Evolutionary conservation across 2,329 filamentous ascomycete species (phyloP).

Genomic region (Penicillium sp.): DNA sequence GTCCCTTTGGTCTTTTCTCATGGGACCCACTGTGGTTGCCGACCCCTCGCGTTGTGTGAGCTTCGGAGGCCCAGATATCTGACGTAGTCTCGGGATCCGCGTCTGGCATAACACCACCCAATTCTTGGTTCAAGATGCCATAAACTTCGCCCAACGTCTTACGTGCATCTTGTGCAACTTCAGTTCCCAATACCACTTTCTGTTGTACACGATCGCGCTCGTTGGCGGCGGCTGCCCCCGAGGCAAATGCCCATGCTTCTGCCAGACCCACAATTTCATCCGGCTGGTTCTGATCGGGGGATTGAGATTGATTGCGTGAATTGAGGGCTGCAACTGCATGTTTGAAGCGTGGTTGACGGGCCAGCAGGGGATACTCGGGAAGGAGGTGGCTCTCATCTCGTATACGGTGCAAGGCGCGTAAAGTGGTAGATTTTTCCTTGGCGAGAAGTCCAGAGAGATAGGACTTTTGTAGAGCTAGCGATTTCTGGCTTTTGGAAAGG

Average conservation of each 20-base stretch:
- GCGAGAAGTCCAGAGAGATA: conserved; percentile 39
- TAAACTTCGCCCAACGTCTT: conserved; percentile 35
- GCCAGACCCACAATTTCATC: conserved; percentile 37
- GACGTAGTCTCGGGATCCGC: conserved; percentile 16
- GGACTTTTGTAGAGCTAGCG: conserved; percentile 38
- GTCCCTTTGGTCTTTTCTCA: conserved; percentile 31
- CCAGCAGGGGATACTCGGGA: conserved; percentile 41
- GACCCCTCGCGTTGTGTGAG: conserved; percentile 23
- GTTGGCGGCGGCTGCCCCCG: conserved; percentile 31
- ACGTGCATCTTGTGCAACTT: conserved; percentile 31
- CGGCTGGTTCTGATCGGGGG: conserved; percentile 18
- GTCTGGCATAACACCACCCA: conserved; percentile 24
- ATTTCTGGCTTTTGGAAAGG: conserved; percentile 37
- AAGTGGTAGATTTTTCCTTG: conserved; percentile 38
- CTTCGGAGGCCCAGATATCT: conserved; percentile 36
- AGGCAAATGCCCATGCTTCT: conserved; percentile 44
- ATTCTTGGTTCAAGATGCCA: conserved; percentile 35
- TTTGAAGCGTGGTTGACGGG: conserved; percentile 39
- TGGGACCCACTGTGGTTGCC: conserved; percentile 18
- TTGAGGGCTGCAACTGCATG: conserved; percentile 30
- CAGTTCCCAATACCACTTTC: conserved; percentile 31
- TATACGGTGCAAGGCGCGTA: conserved; percentile 41
- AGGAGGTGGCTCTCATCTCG: conserved; percentile 45
- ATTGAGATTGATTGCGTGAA: conserved; percentile 17
- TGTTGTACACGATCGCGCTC: conserved; percentile 37